These are phyloP conservation scores for Phytophthora chlamydospora DNA, from an alignment of 352 stramenopile genomes.

Conservation along the genomic window DNA sequence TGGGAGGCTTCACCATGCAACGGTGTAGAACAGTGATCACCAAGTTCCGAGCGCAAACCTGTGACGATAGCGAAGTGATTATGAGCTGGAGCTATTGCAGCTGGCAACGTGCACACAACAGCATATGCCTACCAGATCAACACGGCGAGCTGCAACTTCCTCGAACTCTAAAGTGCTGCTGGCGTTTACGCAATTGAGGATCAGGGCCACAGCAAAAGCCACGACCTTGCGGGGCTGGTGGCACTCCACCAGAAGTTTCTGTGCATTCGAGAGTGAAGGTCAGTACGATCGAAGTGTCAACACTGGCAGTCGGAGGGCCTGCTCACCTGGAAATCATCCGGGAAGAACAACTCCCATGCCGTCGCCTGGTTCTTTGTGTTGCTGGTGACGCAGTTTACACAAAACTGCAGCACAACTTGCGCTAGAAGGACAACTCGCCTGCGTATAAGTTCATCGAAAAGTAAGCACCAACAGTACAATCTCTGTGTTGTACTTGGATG, in stretches of 20 bases:
- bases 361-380: slow-evolving; percentile 50
- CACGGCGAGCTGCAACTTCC: slow-evolving; percentile 32
- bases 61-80: background rate
- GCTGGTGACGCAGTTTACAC: slow-evolving; percentile 66
- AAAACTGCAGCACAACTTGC: slow-evolving; percentile 80
- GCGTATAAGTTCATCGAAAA: slow-evolving; percentile 7
- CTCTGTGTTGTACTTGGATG: slow-evolving; percentile 2
- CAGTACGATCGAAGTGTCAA: background rate
- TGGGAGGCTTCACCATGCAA: slow-evolving; percentile 55
- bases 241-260: slow-evolving; percentile 87
- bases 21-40: slow-evolving; percentile 81
- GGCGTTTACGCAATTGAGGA: slow-evolving; percentile 75
- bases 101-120: background rate
- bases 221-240: slow-evolving; percentile 81
- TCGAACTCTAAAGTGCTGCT: slow-evolving; percentile 30
- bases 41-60: slow-evolving; percentile 73
- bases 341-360: slow-evolving; percentile 73
- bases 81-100: too few species aligned
- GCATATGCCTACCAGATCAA: slow-evolving; percentile 53
- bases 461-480: background rate
- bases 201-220: slow-evolving; percentile 63
- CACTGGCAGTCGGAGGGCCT: background rate
- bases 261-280: slow-evolving; percentile 7
- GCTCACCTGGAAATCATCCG: slow-evolving; percentile 68
- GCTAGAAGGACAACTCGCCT: slow-evolving; percentile 55